Evolutionary conservation across 148 eudicot species (phyloP).

Genomic region (Linanthus parryae): DNA sequence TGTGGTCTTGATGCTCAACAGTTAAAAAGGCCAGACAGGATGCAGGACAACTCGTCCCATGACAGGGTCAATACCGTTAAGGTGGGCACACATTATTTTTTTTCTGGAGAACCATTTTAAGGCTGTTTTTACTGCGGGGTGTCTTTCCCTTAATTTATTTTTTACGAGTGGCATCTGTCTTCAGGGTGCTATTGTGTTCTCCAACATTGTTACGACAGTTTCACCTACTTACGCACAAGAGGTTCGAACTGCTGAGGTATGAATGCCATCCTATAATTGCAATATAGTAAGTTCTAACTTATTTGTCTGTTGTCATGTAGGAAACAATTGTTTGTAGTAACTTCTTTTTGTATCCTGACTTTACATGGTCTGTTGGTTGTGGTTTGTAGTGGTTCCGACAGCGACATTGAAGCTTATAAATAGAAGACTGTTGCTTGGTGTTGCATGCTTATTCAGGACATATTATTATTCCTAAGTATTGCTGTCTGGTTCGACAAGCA

Average conservation of each 20-base stretch:
- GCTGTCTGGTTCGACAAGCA: too few relatives aligned
- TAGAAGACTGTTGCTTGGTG: too few relatives aligned
- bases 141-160: conserved; percentile 2
- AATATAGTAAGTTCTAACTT: background rate
- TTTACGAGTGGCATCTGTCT: conserved; percentile 12
- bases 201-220: conserved; percentile 96
- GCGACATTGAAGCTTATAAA: too few relatives aligned
- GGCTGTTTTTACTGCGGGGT: conserved; percentile 5
- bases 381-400: too few relatives aligned
- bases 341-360: conserved; percentile 3
- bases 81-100: conserved; percentile 33
- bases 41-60: conserved; percentile 82
- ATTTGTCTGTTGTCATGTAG: background rate
- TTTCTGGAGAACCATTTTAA: background rate
- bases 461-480: too few relatives aligned
- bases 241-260: conserved; percentile 79
- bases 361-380: too few relatives aligned
- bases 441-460: too few relatives aligned
- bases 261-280: conserved; percentile 8
- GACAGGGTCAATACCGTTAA: conserved; percentile 77
- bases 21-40: conserved; percentile 87
- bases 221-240: conserved; percentile 95
- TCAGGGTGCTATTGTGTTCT: conserved; percentile 93
- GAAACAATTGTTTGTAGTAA: too few relatives aligned
- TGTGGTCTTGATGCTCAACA: conserved; percentile 94